phyloP scores from a whole-genome alignment of 2,329 filamentous ascomycete species.

The Xylaria sp. region DNA sequence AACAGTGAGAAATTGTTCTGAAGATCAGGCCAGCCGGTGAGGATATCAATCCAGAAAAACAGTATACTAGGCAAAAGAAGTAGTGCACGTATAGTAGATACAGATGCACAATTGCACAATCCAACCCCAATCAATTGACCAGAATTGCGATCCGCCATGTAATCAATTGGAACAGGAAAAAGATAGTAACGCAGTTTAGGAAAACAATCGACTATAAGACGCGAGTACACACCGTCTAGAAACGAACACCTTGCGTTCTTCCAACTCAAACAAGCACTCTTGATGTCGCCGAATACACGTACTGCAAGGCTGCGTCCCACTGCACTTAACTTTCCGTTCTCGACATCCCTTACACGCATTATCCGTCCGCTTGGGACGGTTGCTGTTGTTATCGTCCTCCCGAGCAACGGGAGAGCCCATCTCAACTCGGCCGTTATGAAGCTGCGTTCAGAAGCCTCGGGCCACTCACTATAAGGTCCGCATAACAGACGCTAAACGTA shows the following conservation, averaged over 20 bases:
- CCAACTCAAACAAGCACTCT: slow-evolving; percentile 20
- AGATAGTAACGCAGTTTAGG: background rate
- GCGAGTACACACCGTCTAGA: slow-evolving; percentile 22
- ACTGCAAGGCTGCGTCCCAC: slow-evolving; percentile 17
- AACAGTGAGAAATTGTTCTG: background rate
- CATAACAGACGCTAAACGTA: background rate
- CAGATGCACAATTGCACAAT: background rate
- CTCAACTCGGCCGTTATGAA: background rate
- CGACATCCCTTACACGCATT: slow-evolving; percentile 22
- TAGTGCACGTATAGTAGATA: background rate
- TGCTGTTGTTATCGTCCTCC: background rate
- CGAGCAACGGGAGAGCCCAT: background rate
- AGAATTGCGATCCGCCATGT: background rate
- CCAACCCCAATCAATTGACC: no score
- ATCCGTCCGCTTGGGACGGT: slow-evolving; percentile 17
- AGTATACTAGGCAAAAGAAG: background rate
- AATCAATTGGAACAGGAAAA: background rate
- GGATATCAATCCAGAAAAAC: background rate
- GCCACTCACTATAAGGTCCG: background rate
- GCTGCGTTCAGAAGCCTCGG: background rate
- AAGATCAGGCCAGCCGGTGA: background rate
- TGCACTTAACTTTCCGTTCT: slow-evolving; percentile 27
- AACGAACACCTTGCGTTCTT: slow-evolving; percentile 21
- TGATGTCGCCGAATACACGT: slow-evolving; percentile 23
- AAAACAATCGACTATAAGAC: background rate